Evolutionary conservation across 2,329 filamentous ascomycete genomes (phyloP), one percentile per base, ranked within the genome.

Genomic region (Arthroderma sp.): DNA sequence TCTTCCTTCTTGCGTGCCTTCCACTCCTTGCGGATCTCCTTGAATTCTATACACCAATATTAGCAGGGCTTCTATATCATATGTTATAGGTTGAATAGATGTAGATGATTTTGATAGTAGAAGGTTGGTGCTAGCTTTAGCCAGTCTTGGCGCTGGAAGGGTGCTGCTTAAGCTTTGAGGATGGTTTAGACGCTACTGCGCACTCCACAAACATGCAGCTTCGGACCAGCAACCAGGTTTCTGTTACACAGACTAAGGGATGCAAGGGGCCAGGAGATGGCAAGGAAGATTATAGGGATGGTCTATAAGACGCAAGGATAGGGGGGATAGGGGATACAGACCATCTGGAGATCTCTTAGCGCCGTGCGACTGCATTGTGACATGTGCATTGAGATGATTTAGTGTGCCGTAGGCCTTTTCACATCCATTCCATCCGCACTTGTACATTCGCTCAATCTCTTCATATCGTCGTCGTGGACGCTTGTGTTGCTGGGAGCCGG

Each of bases 1-100:
- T 97, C 91, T 71, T 97, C 93, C 88, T 98, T 98, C 82, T 97
- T 97, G 68, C 93, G 89, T 39, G 88, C 88, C 77, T 97, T 98
- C 93, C 93, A 98, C 69, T 97, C 91, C 70, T 97, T 97, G 62
- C 93, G 87, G 60, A 97, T 96, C 69, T 98, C 93, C 71, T 98
- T 98, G 77, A 98, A 97, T 73, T 97, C 93, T 97, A 59, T 61
- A 57, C 58, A 60, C 62, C 66, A 66, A 59, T 31, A 47, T 60
- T 55, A 58, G 59, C n/a, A n/a, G n/a, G n/a, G n/a, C n/a, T n/a
- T n/a, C n/a, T 58, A 9, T 33, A 15, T 28, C 19, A 28, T 25
- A 31, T 28, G 21, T 3, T 15, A 49, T 19, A 57, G 37, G 1
- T 23, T 51, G 15, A 2, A 31, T 5, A 23, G 21, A 53, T 54